A percentile compares a stretch with the other conserved stretches of the same genome.
These are phyloP conservation scores for Malus hybrid DNA, from an alignment of 331 rosid species.

Conservation along the genomic window DNA sequence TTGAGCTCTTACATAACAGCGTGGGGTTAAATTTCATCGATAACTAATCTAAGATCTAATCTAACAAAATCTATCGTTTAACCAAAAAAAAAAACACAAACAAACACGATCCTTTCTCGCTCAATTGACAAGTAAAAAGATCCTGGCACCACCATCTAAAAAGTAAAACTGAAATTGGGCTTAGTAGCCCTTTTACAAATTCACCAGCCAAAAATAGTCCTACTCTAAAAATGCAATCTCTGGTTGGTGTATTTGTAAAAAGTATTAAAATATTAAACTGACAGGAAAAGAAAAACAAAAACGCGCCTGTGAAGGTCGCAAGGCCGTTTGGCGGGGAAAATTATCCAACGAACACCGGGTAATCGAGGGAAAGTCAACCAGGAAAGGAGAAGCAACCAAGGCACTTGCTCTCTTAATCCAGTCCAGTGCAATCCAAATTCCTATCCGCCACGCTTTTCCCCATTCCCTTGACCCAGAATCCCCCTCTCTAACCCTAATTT, in stretches of 20 bases:
- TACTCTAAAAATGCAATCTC: too few relatives aligned
- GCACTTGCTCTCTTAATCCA: neutral
- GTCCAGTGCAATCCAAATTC: neutral
- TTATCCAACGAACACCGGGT: neutral
- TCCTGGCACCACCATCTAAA: too few relatives aligned
- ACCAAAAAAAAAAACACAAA: too few relatives aligned
- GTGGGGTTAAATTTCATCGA: too few relatives aligned
- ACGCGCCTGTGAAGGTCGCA: neutral
- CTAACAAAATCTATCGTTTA: too few relatives aligned
- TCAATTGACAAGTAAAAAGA: too few relatives aligned
- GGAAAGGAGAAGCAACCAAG: neutral
- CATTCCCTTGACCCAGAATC: neutral
- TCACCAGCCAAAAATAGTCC: too few relatives aligned
- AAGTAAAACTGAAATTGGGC: too few relatives aligned
- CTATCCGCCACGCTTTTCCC: neutral
- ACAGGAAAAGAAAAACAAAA: neutral
- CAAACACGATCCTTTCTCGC: too few relatives aligned
- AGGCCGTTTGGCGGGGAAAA: constrained; percentile 7
- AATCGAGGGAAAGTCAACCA: neutral
- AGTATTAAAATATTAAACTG: neutral
- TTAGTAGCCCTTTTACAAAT: too few relatives aligned
- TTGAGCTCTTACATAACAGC: too few relatives aligned
- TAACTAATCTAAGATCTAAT: too few relatives aligned
- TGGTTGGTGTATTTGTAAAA: neutral
- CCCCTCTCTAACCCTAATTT: neutral